Base-by-base conservation (phyloP, 495 filamentous ascomycete genomes). In the Halenospora varia region DNA sequence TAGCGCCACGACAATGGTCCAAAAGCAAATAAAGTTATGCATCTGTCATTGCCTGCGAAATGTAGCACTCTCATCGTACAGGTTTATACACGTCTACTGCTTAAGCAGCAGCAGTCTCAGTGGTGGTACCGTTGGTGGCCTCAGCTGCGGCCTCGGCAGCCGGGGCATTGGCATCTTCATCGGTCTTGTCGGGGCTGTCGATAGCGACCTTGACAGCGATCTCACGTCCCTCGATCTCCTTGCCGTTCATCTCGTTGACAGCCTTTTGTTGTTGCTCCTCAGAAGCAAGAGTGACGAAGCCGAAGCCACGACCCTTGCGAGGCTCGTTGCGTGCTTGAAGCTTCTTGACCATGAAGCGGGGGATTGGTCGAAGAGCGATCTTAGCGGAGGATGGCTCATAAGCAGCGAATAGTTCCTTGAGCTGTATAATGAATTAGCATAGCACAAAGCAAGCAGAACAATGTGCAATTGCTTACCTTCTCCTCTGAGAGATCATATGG, bases 331-430 rank as follows among this genome's bases (percentile, higher is more conserved):
- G 93, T 62, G 90, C 90, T 77, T 95, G 93, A 53, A 98, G 90
- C 81, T 97, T 98, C 84, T 95, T 95, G 76, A 98, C 92, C 94
- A 98, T 98, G 84, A 96, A 98, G 62, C 92, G 93, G 51, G 95
- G 95, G 66, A 98, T 98, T 40, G 94, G 94, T 47, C 94, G 92
- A 61, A 98, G 89, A 60, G 94, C 94, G 68, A 98, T 96, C 82
- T 97, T 98, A 71, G 94, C 94, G 42, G 89, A 92, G 54, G 88
- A 82, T 13, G 94, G 95, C 66, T 88, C 75, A 78, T 97, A 98
- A 51, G 82, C 89, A 56, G 75, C 74, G 77, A 98, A 98, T 70
- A 97, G 87, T 67, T 97, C 92, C 82, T 96, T 90, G 67, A 98
- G 92, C 94, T 97, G 62, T 57, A 59, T 13, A 50, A 26, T 35